phyloP scores from a whole-genome alignment of 805 yeast species.

The Blastobotrys terrestris region DNA sequence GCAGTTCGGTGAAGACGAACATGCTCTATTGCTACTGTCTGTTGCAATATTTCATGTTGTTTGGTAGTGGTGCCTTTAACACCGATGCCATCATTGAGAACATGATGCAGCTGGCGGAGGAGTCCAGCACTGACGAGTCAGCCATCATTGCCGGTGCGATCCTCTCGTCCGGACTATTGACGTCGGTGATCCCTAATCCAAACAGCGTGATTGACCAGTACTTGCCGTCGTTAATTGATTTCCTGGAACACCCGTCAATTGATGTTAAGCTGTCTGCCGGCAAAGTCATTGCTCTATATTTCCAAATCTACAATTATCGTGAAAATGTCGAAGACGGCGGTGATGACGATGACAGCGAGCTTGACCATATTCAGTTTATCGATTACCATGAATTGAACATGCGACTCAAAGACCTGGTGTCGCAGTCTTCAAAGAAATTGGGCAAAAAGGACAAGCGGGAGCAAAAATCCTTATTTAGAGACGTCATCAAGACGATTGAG shows the following conservation, averaged over 20 bases:
- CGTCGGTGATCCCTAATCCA: slow-evolving; percentile 29
- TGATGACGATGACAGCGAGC: slow-evolving; percentile 46
- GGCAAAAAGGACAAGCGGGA: slow-evolving; percentile 60
- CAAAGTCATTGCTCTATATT: slow-evolving; percentile 48
- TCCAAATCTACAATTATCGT: slow-evolving; percentile 44
- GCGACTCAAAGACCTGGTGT: slow-evolving; percentile 32
- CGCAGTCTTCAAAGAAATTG: slow-evolving; percentile 48
- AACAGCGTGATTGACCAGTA: slow-evolving; percentile 39
- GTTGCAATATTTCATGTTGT: slow-evolving; percentile 25
- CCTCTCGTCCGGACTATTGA: slow-evolving; percentile 25
- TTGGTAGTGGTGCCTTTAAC: slow-evolving; percentile 32
- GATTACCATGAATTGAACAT: slow-evolving; percentile 32
- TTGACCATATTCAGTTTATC: slow-evolving; percentile 45
- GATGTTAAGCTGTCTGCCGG: slow-evolving; percentile 53
- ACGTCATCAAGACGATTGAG: slow-evolving; percentile 45
- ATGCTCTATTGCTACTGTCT: slow-evolving; percentile 24
- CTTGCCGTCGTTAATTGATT: slow-evolving; percentile 36
- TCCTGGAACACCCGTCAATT: slow-evolving; percentile 38
- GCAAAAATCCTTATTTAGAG: slow-evolving; percentile 53
- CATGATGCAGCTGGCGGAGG: slow-evolving; percentile 25
- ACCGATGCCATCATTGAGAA: slow-evolving; percentile 23
- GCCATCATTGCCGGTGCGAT: slow-evolving; percentile 27
- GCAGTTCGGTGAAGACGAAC: slow-evolving; percentile 6
- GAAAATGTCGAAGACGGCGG: slow-evolving; percentile 35
- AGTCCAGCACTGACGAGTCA: slow-evolving; percentile 19